Percentiles rank a stretch among this genome's conserved stretches.
Evolutionary conservation across 2,329 filamentous ascomycete genomes (phyloP).

Genomic region (Botryotinia globosa): DNA sequence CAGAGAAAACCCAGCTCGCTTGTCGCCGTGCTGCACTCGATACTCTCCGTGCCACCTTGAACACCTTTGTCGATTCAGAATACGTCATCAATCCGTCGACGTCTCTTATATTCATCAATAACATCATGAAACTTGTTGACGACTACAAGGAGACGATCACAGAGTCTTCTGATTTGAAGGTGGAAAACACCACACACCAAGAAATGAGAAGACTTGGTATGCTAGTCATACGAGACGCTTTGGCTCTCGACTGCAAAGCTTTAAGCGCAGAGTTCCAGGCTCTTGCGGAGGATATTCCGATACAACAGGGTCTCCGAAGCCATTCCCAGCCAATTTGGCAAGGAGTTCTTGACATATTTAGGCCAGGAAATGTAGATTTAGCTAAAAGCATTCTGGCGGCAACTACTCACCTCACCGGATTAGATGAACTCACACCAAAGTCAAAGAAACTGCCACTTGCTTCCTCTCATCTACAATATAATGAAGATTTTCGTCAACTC

Average conservation of each 20-base stretch:
- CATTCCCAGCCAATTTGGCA: conserved; percentile 79
- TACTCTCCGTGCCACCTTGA: conserved; percentile 55
- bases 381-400: conserved; percentile 64
- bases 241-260: conserved; percentile 69
- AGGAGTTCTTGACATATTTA: conserved; percentile 65
- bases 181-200: conserved; percentile 39
- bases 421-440: conserved; percentile 64
- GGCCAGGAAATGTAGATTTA: conserved; percentile 65
- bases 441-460: conserved; percentile 41
- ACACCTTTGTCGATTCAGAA: conserved; percentile 53
- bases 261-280: conserved; percentile 66
- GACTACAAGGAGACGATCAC: conserved; percentile 61
- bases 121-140: conserved; percentile 63
- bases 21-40: conserved; percentile 65
- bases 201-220: conserved; percentile 56
- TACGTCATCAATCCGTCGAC: conserved; percentile 50
- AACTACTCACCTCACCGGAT: conserved; percentile 63
- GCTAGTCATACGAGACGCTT: conserved; percentile 62
- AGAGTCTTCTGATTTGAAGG: conserved; percentile 49
- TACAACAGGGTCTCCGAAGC: conserved; percentile 65
- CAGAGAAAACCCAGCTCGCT: conserved; percentile 55
- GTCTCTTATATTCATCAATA: conserved; percentile 60
- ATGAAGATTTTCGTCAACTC: conserved; percentile 63
- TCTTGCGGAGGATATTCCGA: conserved; percentile 57
- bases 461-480: conserved; percentile 69